Evolutionary conservation across 108 stramenopile genomes (phyloP).

Genomic region (Cyclotella sp.): DNA sequence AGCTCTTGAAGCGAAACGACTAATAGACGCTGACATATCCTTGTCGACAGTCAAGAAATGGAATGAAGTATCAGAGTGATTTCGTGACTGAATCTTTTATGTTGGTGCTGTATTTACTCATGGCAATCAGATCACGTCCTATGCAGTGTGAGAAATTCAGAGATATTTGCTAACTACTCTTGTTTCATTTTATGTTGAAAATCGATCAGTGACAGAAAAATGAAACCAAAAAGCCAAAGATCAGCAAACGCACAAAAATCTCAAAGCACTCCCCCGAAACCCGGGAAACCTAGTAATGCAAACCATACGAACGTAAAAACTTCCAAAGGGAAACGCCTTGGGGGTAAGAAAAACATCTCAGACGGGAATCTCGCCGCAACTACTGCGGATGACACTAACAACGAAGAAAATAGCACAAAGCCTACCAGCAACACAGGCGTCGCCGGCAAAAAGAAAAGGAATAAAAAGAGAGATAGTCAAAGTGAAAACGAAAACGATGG

Average conservation of each 20-base stretch:
- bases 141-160: not conserved
- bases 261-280: constrained; percentile 6
- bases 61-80: too few relatives aligned
- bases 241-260: not conserved
- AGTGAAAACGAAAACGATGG: not conserved
- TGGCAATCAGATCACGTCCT: not conserved
- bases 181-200: not conserved
- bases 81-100: too few relatives aligned
- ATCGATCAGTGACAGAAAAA: constrained; percentile 2
- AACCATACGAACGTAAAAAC: not conserved
- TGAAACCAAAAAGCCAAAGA: constrained; percentile 4
- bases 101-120: not conserved
- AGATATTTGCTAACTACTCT: not conserved
- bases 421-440: constrained; percentile 2
- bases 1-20: too few relatives aligned
- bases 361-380: not conserved
- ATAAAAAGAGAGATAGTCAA: constrained; percentile 25
- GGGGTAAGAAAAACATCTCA: constrained; percentile 5
- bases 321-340: constrained; percentile 3
- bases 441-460: constrained; percentile 31
- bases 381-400: not conserved
- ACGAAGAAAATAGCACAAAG: not conserved
- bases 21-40: too few relatives aligned
- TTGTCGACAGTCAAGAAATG: too few relatives aligned
- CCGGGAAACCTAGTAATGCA: not conserved